Evolutionary conservation across 2,329 filamentous ascomycete genomes (phyloP).

Genomic region (Colletotrichum sp.): DNA sequence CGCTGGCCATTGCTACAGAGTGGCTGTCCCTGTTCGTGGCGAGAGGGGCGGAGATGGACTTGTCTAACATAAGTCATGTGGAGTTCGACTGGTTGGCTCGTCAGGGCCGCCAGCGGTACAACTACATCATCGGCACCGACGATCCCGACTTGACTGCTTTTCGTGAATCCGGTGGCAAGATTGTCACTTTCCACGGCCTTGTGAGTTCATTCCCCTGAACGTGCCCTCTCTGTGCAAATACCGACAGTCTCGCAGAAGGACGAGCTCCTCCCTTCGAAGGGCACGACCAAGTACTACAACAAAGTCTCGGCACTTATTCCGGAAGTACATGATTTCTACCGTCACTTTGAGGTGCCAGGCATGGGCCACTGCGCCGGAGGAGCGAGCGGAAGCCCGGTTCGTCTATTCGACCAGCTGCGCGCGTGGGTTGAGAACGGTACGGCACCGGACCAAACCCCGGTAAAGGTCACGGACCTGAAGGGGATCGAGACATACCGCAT

Average conservation of each 20-base stretch:
- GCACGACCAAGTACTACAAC: constrained; percentile 32
- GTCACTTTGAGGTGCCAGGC: constrained; percentile 9
- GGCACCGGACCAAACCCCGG: neutral
- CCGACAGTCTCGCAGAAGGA: constrained; percentile 28
- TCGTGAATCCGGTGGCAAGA: constrained; percentile 38
- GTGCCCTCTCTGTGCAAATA: neutral
- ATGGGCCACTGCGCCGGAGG: constrained; percentile 15
- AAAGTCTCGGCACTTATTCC: neutral
- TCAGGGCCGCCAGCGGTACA: neutral
- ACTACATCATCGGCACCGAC: constrained; percentile 28
- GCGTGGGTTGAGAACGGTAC: constrained; percentile 23
- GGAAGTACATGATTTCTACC: neutral
- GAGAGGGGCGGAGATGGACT: constrained; percentile 29
- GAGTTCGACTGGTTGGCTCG: constrained; percentile 17
- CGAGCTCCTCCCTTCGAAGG: constrained; percentile 34
- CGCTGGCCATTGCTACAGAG: constrained; percentile 5
- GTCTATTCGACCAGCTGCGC: constrained; percentile 10
- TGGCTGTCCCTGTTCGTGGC: constrained; percentile 30
- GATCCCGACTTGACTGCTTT: constrained; percentile 33
- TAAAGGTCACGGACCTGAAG: neutral
- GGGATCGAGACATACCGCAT: constrained; percentile 24
- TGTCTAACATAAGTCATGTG: constrained; percentile 10
- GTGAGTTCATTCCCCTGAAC: neutral
- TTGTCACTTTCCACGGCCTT: constrained; percentile 46
- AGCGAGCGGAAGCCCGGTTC: neutral